phyloP scores from a whole-genome alignment of 495 filamentous ascomycete genomes.

The Podospora pseudoanserina region DNA sequence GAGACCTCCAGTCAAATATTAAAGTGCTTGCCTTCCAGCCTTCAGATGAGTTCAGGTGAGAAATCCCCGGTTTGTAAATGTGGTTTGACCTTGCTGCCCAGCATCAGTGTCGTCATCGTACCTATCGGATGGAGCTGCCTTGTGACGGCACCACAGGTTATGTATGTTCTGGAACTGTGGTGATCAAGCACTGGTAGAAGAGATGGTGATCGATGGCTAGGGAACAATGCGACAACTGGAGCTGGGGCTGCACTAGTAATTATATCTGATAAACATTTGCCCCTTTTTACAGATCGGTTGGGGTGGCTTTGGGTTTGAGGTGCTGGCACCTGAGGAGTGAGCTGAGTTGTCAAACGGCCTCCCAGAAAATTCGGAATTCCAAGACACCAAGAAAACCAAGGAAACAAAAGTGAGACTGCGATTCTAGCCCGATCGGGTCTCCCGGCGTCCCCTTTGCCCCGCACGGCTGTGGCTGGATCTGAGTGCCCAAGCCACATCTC shows the following conservation, averaged over 20 bases:
- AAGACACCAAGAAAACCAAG: not conserved
- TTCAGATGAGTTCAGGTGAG: not conserved
- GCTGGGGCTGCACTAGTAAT: not conserved
- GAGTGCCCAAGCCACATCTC: not conserved
- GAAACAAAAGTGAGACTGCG: not conserved
- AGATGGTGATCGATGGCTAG: not conserved
- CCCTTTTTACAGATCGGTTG: not conserved
- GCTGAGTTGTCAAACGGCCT: not conserved
- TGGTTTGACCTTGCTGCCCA: not conserved
- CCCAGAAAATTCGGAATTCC: not conserved
- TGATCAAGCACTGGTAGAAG: not conserved
- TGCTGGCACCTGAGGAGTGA: not conserved
- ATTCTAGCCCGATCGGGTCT: not conserved
- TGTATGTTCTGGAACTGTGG: not conserved
- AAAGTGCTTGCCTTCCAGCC: not conserved
- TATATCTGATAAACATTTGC: not conserved
- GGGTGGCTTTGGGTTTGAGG: not conserved
- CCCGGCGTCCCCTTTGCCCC: not conserved
- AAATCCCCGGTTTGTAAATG: not conserved
- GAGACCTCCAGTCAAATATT: not conserved
- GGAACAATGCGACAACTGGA: not conserved
- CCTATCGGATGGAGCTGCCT: not conserved
- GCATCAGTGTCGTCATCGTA: conserved; percentile 3
- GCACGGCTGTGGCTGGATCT: not conserved
- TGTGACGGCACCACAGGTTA: not conserved